These are phyloP conservation scores for Ceratobasidium sp. DNA, from an alignment of 1,284 basidiomycete species.

Conservation along the genomic window DNA sequence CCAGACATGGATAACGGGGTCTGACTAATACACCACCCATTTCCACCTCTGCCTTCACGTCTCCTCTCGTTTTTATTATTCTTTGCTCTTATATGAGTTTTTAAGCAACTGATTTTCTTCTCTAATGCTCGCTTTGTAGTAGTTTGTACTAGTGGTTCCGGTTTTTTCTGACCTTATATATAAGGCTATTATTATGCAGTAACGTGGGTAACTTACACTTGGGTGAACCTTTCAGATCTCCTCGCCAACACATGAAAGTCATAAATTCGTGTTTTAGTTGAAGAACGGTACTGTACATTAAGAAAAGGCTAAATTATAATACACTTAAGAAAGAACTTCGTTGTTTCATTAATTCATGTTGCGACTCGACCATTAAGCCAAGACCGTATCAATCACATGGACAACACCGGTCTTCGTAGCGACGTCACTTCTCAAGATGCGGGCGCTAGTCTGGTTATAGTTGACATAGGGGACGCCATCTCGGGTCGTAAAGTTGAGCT, in stretches of 20 bases:
- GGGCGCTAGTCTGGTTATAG: conserved; percentile 57
- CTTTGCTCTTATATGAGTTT: neutral
- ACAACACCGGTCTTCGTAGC: conserved; percentile 61
- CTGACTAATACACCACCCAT: neutral
- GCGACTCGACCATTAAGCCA: conserved; percentile 46
- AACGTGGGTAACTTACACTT: neutral
- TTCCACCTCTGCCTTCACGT: neutral
- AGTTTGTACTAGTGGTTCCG: neutral
- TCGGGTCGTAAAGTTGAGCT: conserved; percentile 58
- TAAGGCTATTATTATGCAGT: neutral
- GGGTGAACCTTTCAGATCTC: too few relatives aligned
- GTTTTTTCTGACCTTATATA: neutral
- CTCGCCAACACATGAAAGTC: neutral
- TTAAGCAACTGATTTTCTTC: neutral
- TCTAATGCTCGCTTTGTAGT: neutral
- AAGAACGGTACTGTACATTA: neutral
- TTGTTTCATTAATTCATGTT: neutral
- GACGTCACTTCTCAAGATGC: conserved; percentile 59
- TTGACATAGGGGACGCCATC: conserved; percentile 58
- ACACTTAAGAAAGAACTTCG: neutral
- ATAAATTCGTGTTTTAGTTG: neutral
- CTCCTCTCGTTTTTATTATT: neutral
- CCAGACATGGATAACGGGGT: neutral
- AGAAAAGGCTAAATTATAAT: neutral
- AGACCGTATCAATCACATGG: conserved; percentile 60